Conservation (phyloP, 371 early-diverging fungal genomes). For the Rozella allomycis region DNA sequence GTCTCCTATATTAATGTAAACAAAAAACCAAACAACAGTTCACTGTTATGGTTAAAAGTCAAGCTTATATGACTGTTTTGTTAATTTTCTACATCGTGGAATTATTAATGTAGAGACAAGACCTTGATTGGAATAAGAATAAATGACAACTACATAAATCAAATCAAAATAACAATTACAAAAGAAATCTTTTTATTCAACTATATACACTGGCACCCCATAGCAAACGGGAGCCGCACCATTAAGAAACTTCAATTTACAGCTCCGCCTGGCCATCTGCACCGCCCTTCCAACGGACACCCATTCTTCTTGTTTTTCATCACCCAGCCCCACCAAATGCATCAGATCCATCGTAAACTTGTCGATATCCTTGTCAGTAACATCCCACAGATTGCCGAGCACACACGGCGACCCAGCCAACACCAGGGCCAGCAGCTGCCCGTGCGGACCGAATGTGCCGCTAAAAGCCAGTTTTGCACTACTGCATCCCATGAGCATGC, state of each 20-base stretch:
- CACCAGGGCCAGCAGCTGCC: constrained; percentile 51
- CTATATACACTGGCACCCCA: constrained; percentile 57
- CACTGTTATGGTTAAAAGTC: too few relatives aligned
- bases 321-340: constrained; percentile 39
- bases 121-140: too few relatives aligned
- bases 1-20: too few relatives aligned
- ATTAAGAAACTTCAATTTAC: constrained; percentile 58
- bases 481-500: constrained; percentile 76
- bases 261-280: constrained; percentile 40
- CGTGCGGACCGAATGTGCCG: constrained; percentile 71
- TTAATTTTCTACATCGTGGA: too few relatives aligned
- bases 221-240: constrained; percentile 93
- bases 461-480: constrained; percentile 42
- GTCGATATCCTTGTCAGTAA: constrained; percentile 96
- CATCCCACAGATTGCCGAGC: constrained; percentile 95
- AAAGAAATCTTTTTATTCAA: too few relatives aligned
- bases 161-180: too few relatives aligned
- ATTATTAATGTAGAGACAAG: too few relatives aligned
- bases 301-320: constrained; percentile 6
- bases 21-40: too few relatives aligned
- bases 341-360: constrained; percentile 30
- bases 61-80: too few relatives aligned
- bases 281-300: constrained; percentile 51
- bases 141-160: too few relatives aligned
- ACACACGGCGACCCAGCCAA: constrained; percentile 52